Evolutionary conservation across 805 yeast species (phyloP), one percentile per base, ranked within the genome.

Genomic region (Teunomyces kruisii): DNA sequence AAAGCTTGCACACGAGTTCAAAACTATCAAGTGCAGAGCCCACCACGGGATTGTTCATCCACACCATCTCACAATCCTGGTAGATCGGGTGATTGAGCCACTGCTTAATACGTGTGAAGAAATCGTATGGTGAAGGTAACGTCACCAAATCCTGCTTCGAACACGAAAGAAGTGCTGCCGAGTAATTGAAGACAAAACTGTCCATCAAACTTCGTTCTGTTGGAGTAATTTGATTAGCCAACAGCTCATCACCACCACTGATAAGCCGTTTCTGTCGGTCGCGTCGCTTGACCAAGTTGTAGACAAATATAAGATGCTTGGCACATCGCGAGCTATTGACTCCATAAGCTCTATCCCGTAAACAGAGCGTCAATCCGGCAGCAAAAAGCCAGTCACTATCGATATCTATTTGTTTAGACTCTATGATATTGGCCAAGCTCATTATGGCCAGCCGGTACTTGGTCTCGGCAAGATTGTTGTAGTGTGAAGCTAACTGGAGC

Each of bases 1-100:
- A 52, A 9, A 70, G 53, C 46, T 74, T 74, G 19, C 72, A 66
- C 9, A 65, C 32, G 30, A 66, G 54, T 40, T 71, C 76, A 45
- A 67, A 64, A 27, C 68, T 64, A 24, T 61, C 68, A 3, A 58
- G 50, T 1, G 72, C 62, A 6, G 73, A 65, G 1, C 76, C 76
- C 8, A 67, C 46, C 0, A 70, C 64, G 0, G 76, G 76, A 46
- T 70, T 68, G 44, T 70, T 70, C 72, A 70, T 67, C 74, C 74
- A 70, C n/a, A 54, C 53, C n/a, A 64, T 65, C 10, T 59, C 62
- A 47, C 69, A 61, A 22, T 61, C 56, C 32, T 51, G 50, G 47
- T 64, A 70, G 3, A 74, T 45, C 10, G 74, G 76, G 1, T 56
- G 48, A 27, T 64, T 62, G 40, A 70, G 57, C 61, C 56, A 43